Evolutionary conservation across 2,329 filamentous ascomycete genomes (phyloP), one percentile per base, ranked within the genome.

Genomic region (Claviceps maximensis): DNA sequence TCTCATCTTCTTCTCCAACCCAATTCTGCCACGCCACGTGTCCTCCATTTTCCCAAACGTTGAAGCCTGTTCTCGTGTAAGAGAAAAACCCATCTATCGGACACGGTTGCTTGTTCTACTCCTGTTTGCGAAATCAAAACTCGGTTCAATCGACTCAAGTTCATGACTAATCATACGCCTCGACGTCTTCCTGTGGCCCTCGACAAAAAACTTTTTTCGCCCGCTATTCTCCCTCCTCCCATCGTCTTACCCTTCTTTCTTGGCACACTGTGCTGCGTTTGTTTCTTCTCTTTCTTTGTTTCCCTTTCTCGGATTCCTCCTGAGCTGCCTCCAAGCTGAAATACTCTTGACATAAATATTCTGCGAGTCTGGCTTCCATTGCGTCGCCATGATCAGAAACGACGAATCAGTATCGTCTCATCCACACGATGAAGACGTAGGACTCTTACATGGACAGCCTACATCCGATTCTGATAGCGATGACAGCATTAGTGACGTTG

Each of bases 401-500:
- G 65, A 65, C 54, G 56, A 62, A 23, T 65, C 63, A n/a, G 64
- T 60, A 49, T 60, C 63, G 55, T 64, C 66, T 36, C 62, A 67
- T 55, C 65, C 65, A 50, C 55, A 68, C 50, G 71, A 75, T 62
- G 74, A 77, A 65, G 74, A 70, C 58, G 62, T 70, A 52, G 64
- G 65, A 15, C 64, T 76, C 36, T 62, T 75, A 33, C 71, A 75
- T n/a, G 70, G 74, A 51, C 69, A 67, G 55, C 64, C 66, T 17
- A 52, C 66, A 21, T 73, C 72, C 13, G 74, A 77, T 51, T 59
- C 65, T 45, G 73, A 75, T 49, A 74, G 70, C 59, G 72, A 70
- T 27, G 61, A 55, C 55, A 68, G 67, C 53, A 63, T 65, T 52
- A 61, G 63, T 52, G 71, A 74, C 38, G 56, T 69, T 53, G 68